These are phyloP conservation scores for Coemansia furcata DNA, from an alignment of 192 early-diverging fungal genomes.

Conservation along the genomic window DNA sequence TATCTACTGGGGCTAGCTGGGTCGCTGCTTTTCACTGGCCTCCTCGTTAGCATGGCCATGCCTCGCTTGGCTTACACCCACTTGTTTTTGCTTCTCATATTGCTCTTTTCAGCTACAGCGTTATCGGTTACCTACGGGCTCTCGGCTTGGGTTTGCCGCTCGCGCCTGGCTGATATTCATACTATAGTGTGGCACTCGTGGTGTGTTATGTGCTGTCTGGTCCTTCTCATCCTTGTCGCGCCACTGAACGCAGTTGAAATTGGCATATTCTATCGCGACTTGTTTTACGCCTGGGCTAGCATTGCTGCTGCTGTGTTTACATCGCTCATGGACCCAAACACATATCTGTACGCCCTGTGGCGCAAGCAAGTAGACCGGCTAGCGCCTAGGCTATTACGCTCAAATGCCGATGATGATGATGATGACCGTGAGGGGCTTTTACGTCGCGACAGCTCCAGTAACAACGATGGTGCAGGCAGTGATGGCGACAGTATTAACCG, in stretches of 20 bases:
- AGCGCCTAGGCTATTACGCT: not conserved
- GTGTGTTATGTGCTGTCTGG: constrained; percentile 31
- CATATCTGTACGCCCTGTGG: constrained; percentile 17
- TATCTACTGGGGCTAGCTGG: constrained; percentile 22
- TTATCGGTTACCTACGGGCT: constrained; percentile 28
- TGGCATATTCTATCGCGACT: constrained; percentile 43
- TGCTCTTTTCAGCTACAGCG: constrained; percentile 30
- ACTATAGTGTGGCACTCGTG: constrained; percentile 36
- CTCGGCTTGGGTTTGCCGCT: constrained; percentile 22
- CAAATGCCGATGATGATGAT: not conserved
- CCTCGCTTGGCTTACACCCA: constrained; percentile 52
- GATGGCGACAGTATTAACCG: not conserved
- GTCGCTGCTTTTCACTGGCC: constrained; percentile 31
- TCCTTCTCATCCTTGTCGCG: constrained; percentile 33
- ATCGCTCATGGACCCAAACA: constrained; percentile 28
- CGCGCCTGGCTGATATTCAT: constrained; percentile 22
- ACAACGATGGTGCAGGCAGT: not conserved
- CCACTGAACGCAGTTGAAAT: constrained; percentile 30
- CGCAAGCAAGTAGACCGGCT: not conserved
- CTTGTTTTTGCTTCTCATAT: constrained; percentile 19
- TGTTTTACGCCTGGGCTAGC: constrained; percentile 34
- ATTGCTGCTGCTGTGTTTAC: constrained; percentile 27
- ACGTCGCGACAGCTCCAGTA: not conserved
- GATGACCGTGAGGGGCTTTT: constrained; percentile 19
- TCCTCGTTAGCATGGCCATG: constrained; percentile 21